Conservation (phyloP, 164 flowering plant species). For the Dillenia suffruticosa region DNA sequence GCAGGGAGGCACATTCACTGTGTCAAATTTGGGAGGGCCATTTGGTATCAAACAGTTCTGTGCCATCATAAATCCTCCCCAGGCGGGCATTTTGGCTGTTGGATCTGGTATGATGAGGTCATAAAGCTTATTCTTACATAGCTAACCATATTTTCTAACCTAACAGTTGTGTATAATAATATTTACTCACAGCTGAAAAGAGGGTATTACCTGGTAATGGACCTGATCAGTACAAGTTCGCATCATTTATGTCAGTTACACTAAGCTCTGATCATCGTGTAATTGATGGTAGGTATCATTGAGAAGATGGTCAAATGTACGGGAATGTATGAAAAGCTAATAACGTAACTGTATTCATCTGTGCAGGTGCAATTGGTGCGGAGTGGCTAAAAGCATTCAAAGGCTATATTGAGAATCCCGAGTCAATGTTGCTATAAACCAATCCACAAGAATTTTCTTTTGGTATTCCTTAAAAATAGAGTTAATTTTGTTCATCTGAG, state of each 20-base stretch:
- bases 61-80: conserved; percentile 93
- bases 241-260: conserved; percentile 91
- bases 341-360: conserved; percentile 1
- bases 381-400: conserved; percentile 92
- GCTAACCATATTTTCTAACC: too few relatives aligned
- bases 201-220: conserved; percentile 75
- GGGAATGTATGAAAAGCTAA: background rate
- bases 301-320: background rate
- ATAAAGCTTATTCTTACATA: too few relatives aligned
- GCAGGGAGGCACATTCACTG: conserved; percentile 96
- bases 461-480: background rate
- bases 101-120: conserved; percentile 70
- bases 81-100: conserved; percentile 93
- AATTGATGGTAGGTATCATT: conserved; percentile 63
- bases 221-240: conserved; percentile 53
- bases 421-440: conserved; percentile 71
- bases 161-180: too few relatives aligned
- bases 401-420: conserved; percentile 87
- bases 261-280: conserved; percentile 98
- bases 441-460: background rate
- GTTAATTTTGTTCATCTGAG: background rate
- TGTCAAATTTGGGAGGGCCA: conserved; percentile 91
- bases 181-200: conserved; percentile 49
- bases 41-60: conserved; percentile 93
- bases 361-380: conserved; percentile 92